Percentiles rank a stretch among this genome's conserved stretches.
Evolutionary conservation across 2,329 filamentous ascomycete genomes (phyloP).

Genomic region (Onygena corvina): DNA sequence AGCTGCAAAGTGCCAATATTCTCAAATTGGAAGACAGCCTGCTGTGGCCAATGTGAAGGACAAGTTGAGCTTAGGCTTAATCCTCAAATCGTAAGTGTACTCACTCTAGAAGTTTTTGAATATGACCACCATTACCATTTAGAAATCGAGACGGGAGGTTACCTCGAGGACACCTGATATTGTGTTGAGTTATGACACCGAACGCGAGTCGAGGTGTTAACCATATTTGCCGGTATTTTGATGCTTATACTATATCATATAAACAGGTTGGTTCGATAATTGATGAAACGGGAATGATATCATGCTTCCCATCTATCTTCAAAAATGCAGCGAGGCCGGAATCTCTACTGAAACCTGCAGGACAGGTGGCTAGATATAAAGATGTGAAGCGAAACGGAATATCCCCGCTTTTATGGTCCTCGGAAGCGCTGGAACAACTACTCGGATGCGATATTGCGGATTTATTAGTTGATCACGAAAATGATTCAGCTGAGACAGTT

Average conservation of each 20-base stretch:
- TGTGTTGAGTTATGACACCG: no score
- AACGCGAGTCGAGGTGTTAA: not conserved
- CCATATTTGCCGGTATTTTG: not conserved
- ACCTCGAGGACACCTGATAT: no score
- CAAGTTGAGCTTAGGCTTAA: conserved; percentile 14
- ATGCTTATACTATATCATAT: not conserved
- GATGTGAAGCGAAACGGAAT: conserved; percentile 12
- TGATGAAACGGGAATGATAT: conserved; percentile 37
- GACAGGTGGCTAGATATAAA: not conserved
- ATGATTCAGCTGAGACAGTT: not conserved
- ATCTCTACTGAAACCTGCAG: conserved; percentile 23
- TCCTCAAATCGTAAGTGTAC: conserved; percentile 14
- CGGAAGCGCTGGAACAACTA: conserved; percentile 36
- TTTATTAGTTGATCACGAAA: conserved; percentile 16
- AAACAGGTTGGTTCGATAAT: conserved; percentile 14
- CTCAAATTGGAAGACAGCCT: conserved; percentile 28
- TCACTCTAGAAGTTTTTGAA: not conserved
- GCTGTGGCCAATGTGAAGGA: conserved; percentile 13
- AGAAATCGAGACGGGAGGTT: no score
- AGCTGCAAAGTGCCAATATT: conserved; percentile 36
- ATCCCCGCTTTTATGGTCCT: conserved; percentile 36
- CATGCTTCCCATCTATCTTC: conserved; percentile 7
- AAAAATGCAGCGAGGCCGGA: conserved; percentile 22
- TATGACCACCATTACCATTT: not conserved
- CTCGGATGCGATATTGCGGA: conserved; percentile 33